These are phyloP conservation scores for Thuidium tamariscinum DNA, from an alignment of 225 moss, liverwort and hornwort genomes.

Conservation along the genomic window DNA sequence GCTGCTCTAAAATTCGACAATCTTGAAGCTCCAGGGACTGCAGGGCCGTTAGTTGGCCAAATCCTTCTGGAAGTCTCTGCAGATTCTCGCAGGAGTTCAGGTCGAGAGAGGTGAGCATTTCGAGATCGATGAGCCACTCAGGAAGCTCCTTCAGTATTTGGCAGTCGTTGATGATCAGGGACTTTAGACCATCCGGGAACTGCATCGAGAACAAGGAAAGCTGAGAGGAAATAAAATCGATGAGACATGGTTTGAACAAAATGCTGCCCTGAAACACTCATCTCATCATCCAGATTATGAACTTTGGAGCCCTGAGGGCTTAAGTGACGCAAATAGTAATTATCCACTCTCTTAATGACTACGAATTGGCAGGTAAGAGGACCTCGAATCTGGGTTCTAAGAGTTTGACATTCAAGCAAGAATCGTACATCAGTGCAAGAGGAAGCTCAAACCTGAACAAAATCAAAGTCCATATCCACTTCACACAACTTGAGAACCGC, in stretches of 20 bases:
- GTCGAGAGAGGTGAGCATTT: conserved; percentile 21
- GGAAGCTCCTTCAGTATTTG: conserved; percentile 34
- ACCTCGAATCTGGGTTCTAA: not conserved
- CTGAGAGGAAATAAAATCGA: not conserved
- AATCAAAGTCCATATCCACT: conserved; percentile 39
- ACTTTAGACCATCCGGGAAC: conserved; percentile 25
- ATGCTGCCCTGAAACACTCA: not conserved
- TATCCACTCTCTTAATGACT: not conserved
- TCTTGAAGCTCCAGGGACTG: conserved; percentile 40
- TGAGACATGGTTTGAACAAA: not conserved
- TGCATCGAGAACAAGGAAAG: not conserved
- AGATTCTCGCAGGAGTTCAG: conserved; percentile 38
- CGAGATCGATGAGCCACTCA: conserved; percentile 10
- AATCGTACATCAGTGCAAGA: not conserved
- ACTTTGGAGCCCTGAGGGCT: not conserved
- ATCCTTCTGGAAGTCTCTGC: conserved; percentile 27
- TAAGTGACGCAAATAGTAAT: not conserved
- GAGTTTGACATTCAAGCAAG: not conserved
- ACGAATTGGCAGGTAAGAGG: not conserved
- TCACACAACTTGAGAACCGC: conserved; percentile 38
- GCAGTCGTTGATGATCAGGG: conserved; percentile 42
- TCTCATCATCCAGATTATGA: not conserved
- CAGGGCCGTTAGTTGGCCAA: conserved; percentile 18
- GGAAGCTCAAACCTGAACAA: conserved; percentile 17
- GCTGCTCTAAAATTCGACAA: conserved; percentile 29